A percentile compares a stretch with the other conserved stretches of the same genome.
phyloP scores from a whole-genome alignment of 257 asterid genomes.

The Primulina tabacum region DNA sequence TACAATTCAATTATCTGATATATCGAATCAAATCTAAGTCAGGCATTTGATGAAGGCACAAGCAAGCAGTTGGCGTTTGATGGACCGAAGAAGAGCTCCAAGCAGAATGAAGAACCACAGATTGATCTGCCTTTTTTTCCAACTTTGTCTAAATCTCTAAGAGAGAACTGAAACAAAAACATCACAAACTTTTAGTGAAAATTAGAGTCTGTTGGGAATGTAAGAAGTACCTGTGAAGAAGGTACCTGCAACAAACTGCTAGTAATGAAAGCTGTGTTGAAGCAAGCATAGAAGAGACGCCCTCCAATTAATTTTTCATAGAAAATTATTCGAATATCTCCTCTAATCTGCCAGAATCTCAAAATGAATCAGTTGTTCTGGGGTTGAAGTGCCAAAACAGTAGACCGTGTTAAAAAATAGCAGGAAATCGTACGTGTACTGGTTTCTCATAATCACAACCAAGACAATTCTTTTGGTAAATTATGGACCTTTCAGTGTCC shows the following conservation, averaged over 20 bases:
- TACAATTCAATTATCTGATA: background rate
- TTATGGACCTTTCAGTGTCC: constrained; percentile 76
- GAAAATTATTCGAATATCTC: constrained; percentile 70
- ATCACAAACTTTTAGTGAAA: background rate
- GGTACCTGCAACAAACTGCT: constrained; percentile 65
- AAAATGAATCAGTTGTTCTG: background rate
- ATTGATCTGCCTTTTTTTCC: constrained; percentile 58
- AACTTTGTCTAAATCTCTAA: constrained; percentile 65
- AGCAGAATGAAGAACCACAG: constrained; percentile 67
- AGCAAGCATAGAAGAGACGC: constrained; percentile 72
- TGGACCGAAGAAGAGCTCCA: constrained; percentile 76
- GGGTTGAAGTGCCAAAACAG: background rate
- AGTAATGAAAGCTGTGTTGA: constrained; percentile 71
- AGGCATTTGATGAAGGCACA: constrained; percentile 29
- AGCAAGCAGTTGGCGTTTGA: constrained; percentile 35
- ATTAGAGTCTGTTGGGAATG: background rate
- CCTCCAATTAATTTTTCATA: constrained; percentile 73
- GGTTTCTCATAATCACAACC: constrained; percentile 62
- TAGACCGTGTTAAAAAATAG: background rate
- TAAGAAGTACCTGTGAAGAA: background rate
- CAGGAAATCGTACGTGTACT: constrained; percentile 42
- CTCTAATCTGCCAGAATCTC: constrained; percentile 40
- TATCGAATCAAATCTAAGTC: background rate
- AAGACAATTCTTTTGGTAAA: constrained; percentile 66
- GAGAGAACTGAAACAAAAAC: constrained; percentile 39